Conservation (phyloP, 805 yeast species). For the Clavispora vitiphila region DNA sequence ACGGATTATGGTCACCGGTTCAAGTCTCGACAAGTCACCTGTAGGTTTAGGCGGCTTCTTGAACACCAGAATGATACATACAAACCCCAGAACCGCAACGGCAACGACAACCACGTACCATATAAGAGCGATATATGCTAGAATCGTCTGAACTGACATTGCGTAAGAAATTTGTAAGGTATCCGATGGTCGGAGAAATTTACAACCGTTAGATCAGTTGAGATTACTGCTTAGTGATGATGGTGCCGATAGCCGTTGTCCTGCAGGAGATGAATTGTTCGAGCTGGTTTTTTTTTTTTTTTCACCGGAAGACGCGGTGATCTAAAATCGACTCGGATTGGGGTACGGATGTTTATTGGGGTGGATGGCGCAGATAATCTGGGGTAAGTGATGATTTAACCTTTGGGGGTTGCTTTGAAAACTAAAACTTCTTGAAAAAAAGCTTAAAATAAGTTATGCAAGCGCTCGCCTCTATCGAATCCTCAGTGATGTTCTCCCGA, state of each 20-base stretch:
- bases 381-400: too few species aligned
- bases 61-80: conserved; percentile 32
- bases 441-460: too few species aligned
- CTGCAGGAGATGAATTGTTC: background rate
- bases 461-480: too few species aligned
- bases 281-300: background rate
- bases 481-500: too few species aligned
- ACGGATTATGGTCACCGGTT: conserved; percentile 65
- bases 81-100: conserved; percentile 37
- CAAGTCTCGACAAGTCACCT: conserved; percentile 10
- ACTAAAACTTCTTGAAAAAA: too few species aligned
- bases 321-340: background rate
- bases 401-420: too few species aligned
- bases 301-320: background rate
- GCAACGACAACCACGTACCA: conserved; percentile 38
- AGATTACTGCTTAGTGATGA: background rate
- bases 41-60: conserved; percentile 17
- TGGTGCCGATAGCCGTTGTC: background rate
- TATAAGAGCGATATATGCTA: conserved; percentile 20
- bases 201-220: background rate
- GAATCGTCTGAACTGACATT: background rate
- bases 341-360: too few species aligned
- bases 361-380: too few species aligned
- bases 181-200: background rate
- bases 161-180: background rate